Percentiles rank a stretch among this genome's conserved stretches.
phyloP scores from a whole-genome alignment of 176 grass and related monocot genomes.

The Rhipidocladum racemiflorum region DNA sequence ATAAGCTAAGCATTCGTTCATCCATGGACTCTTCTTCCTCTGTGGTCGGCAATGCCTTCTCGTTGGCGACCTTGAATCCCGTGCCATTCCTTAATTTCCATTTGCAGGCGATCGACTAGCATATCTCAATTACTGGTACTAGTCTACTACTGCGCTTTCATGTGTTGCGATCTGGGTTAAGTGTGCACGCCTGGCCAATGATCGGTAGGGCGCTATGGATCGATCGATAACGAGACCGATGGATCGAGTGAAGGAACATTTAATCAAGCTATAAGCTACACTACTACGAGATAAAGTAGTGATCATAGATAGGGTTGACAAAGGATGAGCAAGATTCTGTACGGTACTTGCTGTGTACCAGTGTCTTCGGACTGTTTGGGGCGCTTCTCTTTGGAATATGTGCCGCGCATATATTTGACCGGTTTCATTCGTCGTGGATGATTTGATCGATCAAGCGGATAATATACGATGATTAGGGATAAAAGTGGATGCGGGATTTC shows the following conservation, averaged over 20 bases:
- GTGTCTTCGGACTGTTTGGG: neutral
- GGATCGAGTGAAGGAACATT: neutral
- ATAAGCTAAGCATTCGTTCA: neutral
- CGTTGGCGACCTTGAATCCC: neutral
- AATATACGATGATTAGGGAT: no score
- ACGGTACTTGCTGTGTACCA: neutral
- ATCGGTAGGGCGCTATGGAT: neutral
- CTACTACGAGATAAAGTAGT: neutral
- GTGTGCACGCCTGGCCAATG: neutral
- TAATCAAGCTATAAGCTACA: neutral
- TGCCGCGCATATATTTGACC: neutral
- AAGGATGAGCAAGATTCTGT: constrained; percentile 7
- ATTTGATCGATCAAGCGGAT: no score
- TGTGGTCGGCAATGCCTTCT: neutral
- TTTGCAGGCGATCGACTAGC: neutral
- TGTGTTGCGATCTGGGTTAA: neutral
- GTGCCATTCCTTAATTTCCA: constrained; percentile 6
- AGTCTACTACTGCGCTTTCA: neutral
- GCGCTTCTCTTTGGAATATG: neutral
- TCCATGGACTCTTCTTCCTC: neutral
- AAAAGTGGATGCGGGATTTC: no score
- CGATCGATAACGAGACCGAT: neutral
- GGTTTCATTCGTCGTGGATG: no score
- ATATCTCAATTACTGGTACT: neutral
- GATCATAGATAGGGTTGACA: neutral